These are phyloP conservation scores for Fusarium multiceps DNA, from an alignment of 2,329 filamentous ascomycete genomes.

Conservation along the genomic window DNA sequence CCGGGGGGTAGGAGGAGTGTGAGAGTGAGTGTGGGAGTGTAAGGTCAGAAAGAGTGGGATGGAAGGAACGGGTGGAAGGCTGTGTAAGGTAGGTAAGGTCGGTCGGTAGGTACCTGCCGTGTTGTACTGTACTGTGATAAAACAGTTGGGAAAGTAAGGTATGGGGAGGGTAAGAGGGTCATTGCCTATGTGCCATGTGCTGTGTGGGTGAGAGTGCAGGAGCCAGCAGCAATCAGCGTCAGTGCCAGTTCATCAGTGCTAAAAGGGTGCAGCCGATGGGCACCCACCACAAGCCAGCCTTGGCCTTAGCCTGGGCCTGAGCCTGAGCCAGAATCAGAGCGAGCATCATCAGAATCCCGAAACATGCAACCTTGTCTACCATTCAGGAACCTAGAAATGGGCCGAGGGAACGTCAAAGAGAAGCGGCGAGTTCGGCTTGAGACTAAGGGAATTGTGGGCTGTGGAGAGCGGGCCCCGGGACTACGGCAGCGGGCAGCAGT, in stretches of 20 bases:
- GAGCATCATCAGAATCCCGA: conserved; percentile 28
- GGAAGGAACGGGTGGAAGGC: conserved; percentile 39
- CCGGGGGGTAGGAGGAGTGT: conserved; percentile 24
- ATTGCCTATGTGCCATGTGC: conserved; percentile 32
- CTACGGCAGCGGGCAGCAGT: conserved; percentile 41
- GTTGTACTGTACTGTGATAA: conserved; percentile 23
- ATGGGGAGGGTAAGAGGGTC: conserved; percentile 30
- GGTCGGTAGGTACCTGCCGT: conserved; percentile 18
- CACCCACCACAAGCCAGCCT: conserved; percentile 30
- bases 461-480: conserved; percentile 41
- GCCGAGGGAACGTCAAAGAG: conserved; percentile 31
- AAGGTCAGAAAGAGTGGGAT: conserved; percentile 29
- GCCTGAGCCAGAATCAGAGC: neutral
- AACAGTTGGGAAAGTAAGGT: neutral
- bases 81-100: conserved; percentile 33
- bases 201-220: conserved; percentile 15
- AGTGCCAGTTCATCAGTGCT: conserved; percentile 30
- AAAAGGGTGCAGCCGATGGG: conserved; percentile 26
- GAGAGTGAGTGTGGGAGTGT: conserved; percentile 26
- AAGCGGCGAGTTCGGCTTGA: conserved; percentile 30
- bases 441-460: conserved; percentile 34
- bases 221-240: conserved; percentile 20
- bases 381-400: conserved; percentile 33
- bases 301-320: neutral
- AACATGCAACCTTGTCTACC: conserved; percentile 16